Conservation (phyloP, 164 flowering plant genomes). For the Platanus orientalis region DNA sequence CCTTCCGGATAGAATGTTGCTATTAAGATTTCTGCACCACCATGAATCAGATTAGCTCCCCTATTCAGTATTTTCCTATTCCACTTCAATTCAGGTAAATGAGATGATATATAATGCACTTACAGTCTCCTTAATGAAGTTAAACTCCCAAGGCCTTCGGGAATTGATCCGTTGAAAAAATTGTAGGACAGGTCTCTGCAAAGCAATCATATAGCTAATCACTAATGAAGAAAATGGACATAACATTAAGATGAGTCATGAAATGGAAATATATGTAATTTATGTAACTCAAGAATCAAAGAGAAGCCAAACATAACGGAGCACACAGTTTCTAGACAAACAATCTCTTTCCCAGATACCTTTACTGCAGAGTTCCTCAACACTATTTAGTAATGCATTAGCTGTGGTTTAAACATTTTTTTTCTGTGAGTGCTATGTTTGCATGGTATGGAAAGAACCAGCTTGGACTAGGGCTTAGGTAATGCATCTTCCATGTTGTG, state of each 20-base stretch:
- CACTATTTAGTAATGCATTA: too few relatives aligned
- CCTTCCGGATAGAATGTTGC: slow-evolving; percentile 80
- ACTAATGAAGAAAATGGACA: background rate
- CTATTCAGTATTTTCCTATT: background rate
- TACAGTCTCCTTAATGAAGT: slow-evolving; percentile 69
- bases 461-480: too few relatives aligned
- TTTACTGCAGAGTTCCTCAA: too few relatives aligned
- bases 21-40: slow-evolving; percentile 77
- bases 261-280: background rate
- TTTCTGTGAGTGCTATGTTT: too few relatives aligned
- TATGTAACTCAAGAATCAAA: too few relatives aligned
- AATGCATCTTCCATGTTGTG: too few relatives aligned
- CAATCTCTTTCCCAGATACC: too few relatives aligned
- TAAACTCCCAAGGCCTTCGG: slow-evolving; percentile 83
- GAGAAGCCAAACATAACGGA: too few relatives aligned
- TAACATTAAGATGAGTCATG: background rate
- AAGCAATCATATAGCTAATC: slow-evolving; percentile 11
- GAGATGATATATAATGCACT: slow-evolving; percentile 24
- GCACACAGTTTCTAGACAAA: too few relatives aligned
- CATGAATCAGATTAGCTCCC: slow-evolving; percentile 11
- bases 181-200: slow-evolving; percentile 98
- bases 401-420: too few relatives aligned
- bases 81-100: background rate
- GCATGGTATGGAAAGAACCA: too few relatives aligned
- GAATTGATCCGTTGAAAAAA: slow-evolving; percentile 84